Evolutionary conservation across 345 rosid species (phyloP).

Genomic region (Stellera chamaejasme): DNA sequence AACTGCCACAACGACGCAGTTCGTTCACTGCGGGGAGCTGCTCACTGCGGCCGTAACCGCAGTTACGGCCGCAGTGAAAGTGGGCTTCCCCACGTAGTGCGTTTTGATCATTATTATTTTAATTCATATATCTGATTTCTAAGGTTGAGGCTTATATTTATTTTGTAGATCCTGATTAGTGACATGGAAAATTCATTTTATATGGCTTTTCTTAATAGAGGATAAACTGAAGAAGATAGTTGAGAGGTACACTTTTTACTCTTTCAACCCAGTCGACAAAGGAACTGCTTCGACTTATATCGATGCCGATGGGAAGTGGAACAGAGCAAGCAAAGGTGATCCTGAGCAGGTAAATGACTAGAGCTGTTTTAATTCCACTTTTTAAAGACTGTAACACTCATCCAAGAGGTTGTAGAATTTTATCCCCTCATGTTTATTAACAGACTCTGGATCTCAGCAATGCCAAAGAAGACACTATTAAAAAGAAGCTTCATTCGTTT

Average conservation of each 20-base stretch:
- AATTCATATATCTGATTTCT: too few relatives aligned
- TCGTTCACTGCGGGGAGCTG: too few relatives aligned
- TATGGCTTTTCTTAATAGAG: too few relatives aligned
- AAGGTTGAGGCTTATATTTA: too few relatives aligned
- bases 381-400: not conserved
- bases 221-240: not conserved
- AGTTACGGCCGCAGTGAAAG: too few relatives aligned
- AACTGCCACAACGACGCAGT: too few relatives aligned
- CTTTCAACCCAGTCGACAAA: conserved; percentile 82
- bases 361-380: not conserved
- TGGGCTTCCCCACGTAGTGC: too few relatives aligned
- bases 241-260: conserved; percentile 76
- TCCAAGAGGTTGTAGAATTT: not conserved
- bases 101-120: too few relatives aligned
- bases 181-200: too few relatives aligned
- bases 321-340: conserved; percentile 83
- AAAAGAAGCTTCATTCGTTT: conserved; percentile 44
- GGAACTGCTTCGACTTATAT: conserved; percentile 73
- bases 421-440: conserved; percentile 3
- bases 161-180: too few relatives aligned
- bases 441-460: conserved; percentile 60
- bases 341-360: conserved; percentile 63
- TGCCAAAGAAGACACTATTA: conserved; percentile 46
- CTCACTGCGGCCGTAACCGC: too few relatives aligned
- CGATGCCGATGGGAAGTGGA: conserved; percentile 65